Percentiles rank a stretch among this genome's conserved stretches.
phyloP scores from a whole-genome alignment of 306 rosid species.

The Psophocarpus tetragonolobus region DNA sequence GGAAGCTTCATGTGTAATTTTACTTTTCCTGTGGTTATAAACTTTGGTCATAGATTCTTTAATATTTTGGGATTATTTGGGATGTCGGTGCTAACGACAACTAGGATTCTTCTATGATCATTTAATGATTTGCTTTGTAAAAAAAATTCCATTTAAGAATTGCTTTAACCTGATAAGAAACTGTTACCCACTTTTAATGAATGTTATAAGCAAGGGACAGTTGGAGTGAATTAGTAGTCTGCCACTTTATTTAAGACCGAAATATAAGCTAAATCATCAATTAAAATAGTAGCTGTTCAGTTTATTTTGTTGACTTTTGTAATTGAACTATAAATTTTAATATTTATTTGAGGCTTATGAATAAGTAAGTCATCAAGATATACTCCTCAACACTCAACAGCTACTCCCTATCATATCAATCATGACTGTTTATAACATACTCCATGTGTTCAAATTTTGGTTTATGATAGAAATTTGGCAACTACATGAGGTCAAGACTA shows the following conservation, averaged over 20 bases:
- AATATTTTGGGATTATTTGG: constrained; percentile 6
- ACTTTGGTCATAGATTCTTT: not conserved
- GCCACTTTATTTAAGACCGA: constrained; percentile 3
- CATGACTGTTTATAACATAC: not conserved
- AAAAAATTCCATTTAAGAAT: not conserved
- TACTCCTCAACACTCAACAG: constrained; percentile 6
- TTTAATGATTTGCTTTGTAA: not conserved
- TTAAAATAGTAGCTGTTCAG: not conserved
- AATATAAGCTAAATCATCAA: not conserved
- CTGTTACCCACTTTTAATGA: constrained; percentile 7
- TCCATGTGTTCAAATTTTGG: not conserved
- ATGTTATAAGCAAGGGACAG: not conserved
- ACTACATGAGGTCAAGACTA: not conserved
- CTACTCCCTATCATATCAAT: not conserved
- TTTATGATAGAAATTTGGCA: not conserved
- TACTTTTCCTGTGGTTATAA: not conserved
- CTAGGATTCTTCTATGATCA: too few species aligned
- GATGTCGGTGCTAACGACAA: constrained; percentile 25
- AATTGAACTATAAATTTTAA: not conserved
- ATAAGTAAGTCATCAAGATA: not conserved
- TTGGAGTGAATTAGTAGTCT: not conserved
- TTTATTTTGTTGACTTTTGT: not conserved
- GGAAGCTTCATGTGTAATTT: not conserved
- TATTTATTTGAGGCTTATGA: not conserved
- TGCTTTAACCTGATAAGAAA: not conserved